Evolutionary conservation across 1,284 basidiomycete genomes (phyloP).

Genomic region (Xanthoconium separans): DNA sequence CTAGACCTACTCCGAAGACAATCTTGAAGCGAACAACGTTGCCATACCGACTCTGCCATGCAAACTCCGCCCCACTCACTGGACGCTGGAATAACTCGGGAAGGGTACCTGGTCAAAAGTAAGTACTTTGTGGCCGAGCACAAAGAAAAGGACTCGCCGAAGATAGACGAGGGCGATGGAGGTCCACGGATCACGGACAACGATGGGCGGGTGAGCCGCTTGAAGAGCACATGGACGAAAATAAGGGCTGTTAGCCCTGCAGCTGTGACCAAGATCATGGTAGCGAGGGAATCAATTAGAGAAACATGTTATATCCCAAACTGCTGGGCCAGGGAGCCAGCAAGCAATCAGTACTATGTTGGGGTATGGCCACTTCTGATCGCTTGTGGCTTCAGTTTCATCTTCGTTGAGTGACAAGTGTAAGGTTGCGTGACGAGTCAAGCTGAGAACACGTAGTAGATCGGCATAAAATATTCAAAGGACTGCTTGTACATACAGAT

Average conservation of each 20-base stretch:
- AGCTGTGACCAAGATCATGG: not conserved
- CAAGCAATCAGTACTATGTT: no score
- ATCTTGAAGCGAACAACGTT: constrained; percentile 27
- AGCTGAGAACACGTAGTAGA: no score
- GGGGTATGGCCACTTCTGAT: no score
- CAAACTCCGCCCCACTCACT: constrained; percentile 29
- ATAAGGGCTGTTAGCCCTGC: constrained; percentile 2
- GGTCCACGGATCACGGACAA: constrained; percentile 34
- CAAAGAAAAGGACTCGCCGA: constrained; percentile 19
- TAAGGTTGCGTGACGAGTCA: no score
- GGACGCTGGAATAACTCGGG: constrained; percentile 23
- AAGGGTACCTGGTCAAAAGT: constrained; percentile 22
- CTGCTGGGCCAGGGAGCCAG: no score
- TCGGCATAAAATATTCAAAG: no score
- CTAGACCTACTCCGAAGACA: constrained; percentile 22
- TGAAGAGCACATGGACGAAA: constrained; percentile 17
- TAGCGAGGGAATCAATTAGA: no score
- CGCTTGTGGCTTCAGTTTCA: no score
- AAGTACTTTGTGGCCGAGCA: not conserved
- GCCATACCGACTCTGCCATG: constrained; percentile 32
- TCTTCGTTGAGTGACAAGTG: no score
- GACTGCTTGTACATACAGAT: no score
- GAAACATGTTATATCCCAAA: no score
- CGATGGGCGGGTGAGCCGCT: constrained; percentile 15
- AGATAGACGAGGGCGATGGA: constrained; percentile 29